Evolutionary conservation across 306 rosid genomes (phyloP), one percentile per base, ranked within the genome.

Genomic region (Vigna radiata): DNA sequence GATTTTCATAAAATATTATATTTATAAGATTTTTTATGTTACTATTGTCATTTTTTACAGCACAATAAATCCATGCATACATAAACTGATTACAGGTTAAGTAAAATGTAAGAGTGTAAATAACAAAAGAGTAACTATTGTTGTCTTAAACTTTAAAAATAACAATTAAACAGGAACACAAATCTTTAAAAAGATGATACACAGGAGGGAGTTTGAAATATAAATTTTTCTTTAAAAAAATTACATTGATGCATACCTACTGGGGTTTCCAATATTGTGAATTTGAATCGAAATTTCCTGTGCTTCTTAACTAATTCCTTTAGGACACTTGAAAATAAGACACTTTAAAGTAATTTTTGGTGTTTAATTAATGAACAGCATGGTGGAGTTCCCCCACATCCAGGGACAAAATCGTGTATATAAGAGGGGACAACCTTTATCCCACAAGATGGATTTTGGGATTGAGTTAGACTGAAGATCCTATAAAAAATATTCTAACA

Each of bases 281-380:
- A 3, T 11, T 44, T 10, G 5, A 3, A 12, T 44, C 1, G 5
- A 11, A 43, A 44, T 44, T 3, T 44, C 13, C 49, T 44, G 12
- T 12, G 16, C 13, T 44, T 9, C 15, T 43, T 43, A 10, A 11
- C 47, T 9, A 43, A 43, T 2, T 0, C 49, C 49, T 1, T 44
- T 11, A 12, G 49, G 49, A 44, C 16, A 44, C 49, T 44, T 4
- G 49, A 11, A 11, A 11, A 3, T 12, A 3, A 12, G 48, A 43
- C 14, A 12, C 5, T 44, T 44, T 41, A 5, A 56, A 50, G 10
- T 68, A 37, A 17, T 37, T 49, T 29, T 75, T 4, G 6, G 1
- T 18, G 11, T 69, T 69, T 62, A 50, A 65, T 52, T 41, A 43
- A 43, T 23, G 53, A 76, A 44, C 43, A 27, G 41, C 21, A 27